phyloP scores from a whole-genome alignment of 2,329 filamentous ascomycete genomes.

The Colletotrichum coccodes region DNA sequence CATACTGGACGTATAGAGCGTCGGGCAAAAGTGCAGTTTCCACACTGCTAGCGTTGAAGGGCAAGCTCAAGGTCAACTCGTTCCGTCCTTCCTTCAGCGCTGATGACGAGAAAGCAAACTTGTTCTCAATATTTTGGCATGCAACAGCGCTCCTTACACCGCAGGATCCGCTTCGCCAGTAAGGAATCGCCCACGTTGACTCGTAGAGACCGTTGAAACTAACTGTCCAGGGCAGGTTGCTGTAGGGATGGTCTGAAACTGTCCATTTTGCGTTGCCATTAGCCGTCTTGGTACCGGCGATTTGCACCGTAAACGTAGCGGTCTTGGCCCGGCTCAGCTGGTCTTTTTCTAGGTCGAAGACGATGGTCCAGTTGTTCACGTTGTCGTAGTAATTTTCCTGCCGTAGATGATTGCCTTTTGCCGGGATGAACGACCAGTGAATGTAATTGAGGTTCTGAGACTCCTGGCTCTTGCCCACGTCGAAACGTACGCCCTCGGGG shows the following conservation, averaged over 20 bases:
- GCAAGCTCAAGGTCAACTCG: slow-evolving; percentile 65
- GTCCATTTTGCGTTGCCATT: slow-evolving; percentile 68
- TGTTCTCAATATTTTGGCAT: slow-evolving; percentile 70
- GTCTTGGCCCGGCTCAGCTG: slow-evolving; percentile 58
- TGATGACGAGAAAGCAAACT: slow-evolving; percentile 64
- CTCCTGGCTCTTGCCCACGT: slow-evolving; percentile 62
- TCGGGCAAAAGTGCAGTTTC: slow-evolving; percentile 66
- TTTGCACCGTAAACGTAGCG: slow-evolving; percentile 70
- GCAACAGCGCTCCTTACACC: slow-evolving; percentile 68
- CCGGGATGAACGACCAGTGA: slow-evolving; percentile 73
- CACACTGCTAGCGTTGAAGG: slow-evolving; percentile 67
- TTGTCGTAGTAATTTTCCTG: slow-evolving; percentile 54
- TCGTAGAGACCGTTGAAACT: slow-evolving; percentile 52
- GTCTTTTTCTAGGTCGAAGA: slow-evolving; percentile 56
- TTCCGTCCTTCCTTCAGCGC: slow-evolving; percentile 64
- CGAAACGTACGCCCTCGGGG: slow-evolving; percentile 66
- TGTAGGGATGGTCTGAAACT: slow-evolving; percentile 59
- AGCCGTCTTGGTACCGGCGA: slow-evolving; percentile 70
- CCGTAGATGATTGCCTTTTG: slow-evolving; percentile 59
- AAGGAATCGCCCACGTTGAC: slow-evolving; percentile 67
- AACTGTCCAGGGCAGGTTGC: slow-evolving; percentile 59
- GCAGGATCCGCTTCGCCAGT: slow-evolving; percentile 57
- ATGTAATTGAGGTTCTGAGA: slow-evolving; percentile 69
- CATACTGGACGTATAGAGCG: slow-evolving; percentile 72
- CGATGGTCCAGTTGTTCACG: slow-evolving; percentile 69